Evolutionary conservation across 2,329 filamentous ascomycete species (phyloP), one percentile per base, ranked within the genome.

Genomic region (Exophiala alcalophila): DNA sequence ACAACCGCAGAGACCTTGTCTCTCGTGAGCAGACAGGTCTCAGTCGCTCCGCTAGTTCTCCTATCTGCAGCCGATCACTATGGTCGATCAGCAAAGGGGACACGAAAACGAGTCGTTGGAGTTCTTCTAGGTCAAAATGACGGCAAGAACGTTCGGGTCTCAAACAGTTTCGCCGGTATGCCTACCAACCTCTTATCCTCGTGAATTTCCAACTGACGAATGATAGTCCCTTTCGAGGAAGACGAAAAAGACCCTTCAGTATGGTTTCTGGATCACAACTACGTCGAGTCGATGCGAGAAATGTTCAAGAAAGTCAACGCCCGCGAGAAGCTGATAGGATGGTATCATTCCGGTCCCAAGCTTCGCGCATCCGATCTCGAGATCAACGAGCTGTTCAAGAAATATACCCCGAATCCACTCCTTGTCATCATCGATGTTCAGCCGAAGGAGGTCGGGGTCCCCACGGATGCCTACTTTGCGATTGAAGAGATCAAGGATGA

Each of bases 281-380:
- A 96, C 62, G 86, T 98, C 67, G 92, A 98, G 70, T 87, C 84
- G 58, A 98, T 98, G 92, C 94, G 92, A 72, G 92, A 97, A 69
- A 98, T 98, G 92, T 98, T 98, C 79, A 98, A 98, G 77, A 97
- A 97, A 73, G 90, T 98, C 76, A 98, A 98, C 73, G 92, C 92
- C 49, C 78, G 87, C 53, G 92, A 98, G 74, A 97, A 97, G 81
- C 78, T 98, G 66, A 94, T 98, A 77, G 92, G 92, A 62, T 98
- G 92, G 92, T 98, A 98, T 69, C 92, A 98, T 71, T 94, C 92
- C 14, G 92, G 92, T 28, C 92, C 92, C 26, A 98, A 97, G 76
- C 77, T 98, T 61, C 83, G 92, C 63, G 91, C 90, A 42, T 96
- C 92, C 31, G 92, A 98, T 74, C 73, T 98, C 56, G 87, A 97